Base-by-base conservation (phyloP, 2,329 filamentous ascomycete species). In the Coniochaeta ligniaria region DNA sequence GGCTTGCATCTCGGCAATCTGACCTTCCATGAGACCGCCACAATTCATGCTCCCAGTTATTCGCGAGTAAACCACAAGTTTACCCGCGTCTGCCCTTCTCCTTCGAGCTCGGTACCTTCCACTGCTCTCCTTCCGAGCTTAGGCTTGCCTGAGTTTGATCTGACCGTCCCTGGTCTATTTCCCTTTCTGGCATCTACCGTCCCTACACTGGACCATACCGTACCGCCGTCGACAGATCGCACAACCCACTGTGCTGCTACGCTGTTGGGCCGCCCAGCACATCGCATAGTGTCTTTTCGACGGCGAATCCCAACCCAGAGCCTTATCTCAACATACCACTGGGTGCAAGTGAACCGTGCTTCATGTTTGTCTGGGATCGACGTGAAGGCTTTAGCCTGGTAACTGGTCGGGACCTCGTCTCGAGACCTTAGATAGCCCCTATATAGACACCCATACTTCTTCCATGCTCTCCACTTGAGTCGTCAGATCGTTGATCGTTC, bases 401-500 rank as follows among this genome's bases (percentile, higher is more conserved):
- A 36, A 35, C 31, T 28, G 54, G 20, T 36, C 31, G 26, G 6
- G 28, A 56, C 54, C 54, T 56, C 54, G 31, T 16, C 54, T 11
- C 2, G 31, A n/a, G 17, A 12, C 22, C 9, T 22, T 38, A 56
- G 54, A 56, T 56, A 58, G 35, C 36, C 20, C 38, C 36, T 45
- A 43, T 45, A 58, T 58, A 45, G 56, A 35, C 26, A 41, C 36
- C 56, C 17, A 31, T 58, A 58, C 56, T 26, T 45, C 56, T 24
- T 20, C 22, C 47, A 52, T 31, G 47, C 47, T 28, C 26, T 28
- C 24, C 62, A 58, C 54, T 55, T 33, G 57, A 52, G 41, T 59
- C 38, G 28, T 47, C 47, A 35, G 41, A 64, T 63, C 62, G 65
- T 67, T 68, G 67, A 64, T 64, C 63, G 59, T 65, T 61, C 24